A percentile compares a stretch with the other conserved stretches of the same genome.
Evolutionary conservation across 805 yeast genomes (phyloP).

Genomic region (Yamadazyma takamatsuzukensis): DNA sequence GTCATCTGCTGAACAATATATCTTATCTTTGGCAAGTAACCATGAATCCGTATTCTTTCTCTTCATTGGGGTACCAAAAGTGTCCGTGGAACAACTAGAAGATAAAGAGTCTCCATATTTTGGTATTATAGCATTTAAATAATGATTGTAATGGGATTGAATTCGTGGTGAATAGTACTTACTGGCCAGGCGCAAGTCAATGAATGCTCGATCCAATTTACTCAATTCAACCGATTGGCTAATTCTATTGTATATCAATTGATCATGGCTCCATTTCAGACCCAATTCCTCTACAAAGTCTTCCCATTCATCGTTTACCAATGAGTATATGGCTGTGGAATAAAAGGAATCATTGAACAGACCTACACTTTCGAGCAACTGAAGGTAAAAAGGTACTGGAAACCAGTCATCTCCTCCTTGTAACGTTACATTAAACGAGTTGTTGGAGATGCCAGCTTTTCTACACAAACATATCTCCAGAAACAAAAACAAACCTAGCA

Average conservation of each 20-base stretch:
- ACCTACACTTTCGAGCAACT: conserved; percentile 40
- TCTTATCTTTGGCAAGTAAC: conserved; percentile 48
- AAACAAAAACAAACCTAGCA: no score
- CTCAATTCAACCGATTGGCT: conserved; percentile 8
- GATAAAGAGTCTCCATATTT: conserved; percentile 13
- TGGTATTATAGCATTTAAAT: conserved; percentile 30
- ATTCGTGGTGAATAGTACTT: conserved; percentile 58
- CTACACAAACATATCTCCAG: no score
- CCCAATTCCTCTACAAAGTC: conserved; percentile 9
- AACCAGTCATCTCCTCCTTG: background rate
- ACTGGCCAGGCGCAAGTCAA: conserved; percentile 44
- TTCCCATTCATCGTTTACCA: conserved; percentile 12
- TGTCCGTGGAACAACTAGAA: conserved; percentile 21
- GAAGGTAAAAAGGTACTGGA: conserved; percentile 27
- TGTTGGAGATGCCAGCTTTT: no score
- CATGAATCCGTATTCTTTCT: conserved; percentile 36
- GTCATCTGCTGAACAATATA: conserved; percentile 66
- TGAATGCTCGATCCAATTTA: conserved; percentile 17
- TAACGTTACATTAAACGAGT: background rate
- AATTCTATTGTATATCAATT: conserved; percentile 4
- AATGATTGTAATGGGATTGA: conserved; percentile 59
- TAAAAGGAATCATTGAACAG: conserved; percentile 34
- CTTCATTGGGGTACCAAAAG: conserved; percentile 25
- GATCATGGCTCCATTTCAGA: conserved; percentile 1
- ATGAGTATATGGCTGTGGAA: conserved; percentile 23